Evolutionary conservation across 2,329 filamentous ascomycete genomes (phyloP), one percentile per base, ranked within the genome.

Genomic region (Arthrobotrys sphaeroides): DNA sequence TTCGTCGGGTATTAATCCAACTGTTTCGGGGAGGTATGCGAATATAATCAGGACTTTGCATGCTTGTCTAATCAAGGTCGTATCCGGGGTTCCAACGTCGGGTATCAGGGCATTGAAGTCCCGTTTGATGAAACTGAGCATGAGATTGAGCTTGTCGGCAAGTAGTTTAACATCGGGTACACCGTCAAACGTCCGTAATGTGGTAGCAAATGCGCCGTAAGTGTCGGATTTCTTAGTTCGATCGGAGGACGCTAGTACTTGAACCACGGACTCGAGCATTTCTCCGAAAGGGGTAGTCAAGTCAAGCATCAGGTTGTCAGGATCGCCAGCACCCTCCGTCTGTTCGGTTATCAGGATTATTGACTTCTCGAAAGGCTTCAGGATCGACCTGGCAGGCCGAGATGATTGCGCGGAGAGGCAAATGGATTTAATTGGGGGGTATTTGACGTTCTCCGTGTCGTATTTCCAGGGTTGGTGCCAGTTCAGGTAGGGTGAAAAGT

Each of bases 251-350:
- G 90, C 91, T 53, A 99, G 86, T 82, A 95, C 91, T 82, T 92
- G 90, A 36, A 93, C 87, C 3, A 93, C 89, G 0, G 92, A 96
- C 79, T 96, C 91, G 78, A 98, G 84, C 90, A 97, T 95, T 79
- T 89, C 89, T 77, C 87, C 87, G 69, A 97, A 89, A 40, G 87
- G 90, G 47, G 86, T 84, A 18, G n/a, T 38, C 10, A 55, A 55
- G 28, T 69, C 59, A 7, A 53, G 57, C 28, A 68, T 57, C 76
- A 85, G 84, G 24, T 83, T 85, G 78, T 84, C 85, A 72, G 83
- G 83, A 82, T 79, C 84, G n/a, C n/a, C n/a, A 83, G 77, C 85
- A 82, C 80, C 77, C 77, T 82, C 45, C 78, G 81, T 55, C 80
- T 83, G 73, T 47, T 80, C 81, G 78, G 70, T 78, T 74, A 80